Evolutionary conservation across 805 yeast genomes (phyloP).

Genomic region (Debaryomyces prosopidis): DNA sequence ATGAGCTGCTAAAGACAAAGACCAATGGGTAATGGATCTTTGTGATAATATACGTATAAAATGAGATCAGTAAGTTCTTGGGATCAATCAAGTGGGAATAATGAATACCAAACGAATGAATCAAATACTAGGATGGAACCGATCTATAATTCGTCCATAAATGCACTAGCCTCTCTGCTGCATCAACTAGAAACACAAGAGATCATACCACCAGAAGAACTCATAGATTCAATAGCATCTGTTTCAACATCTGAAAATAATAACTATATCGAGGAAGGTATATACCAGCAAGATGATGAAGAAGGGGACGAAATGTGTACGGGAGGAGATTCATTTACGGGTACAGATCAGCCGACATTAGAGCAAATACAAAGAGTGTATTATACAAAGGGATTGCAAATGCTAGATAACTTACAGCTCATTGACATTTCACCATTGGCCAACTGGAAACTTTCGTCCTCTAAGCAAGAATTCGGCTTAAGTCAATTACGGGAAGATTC

Average conservation of each 20-base stretch:
- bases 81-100: background rate
- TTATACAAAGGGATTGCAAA: slow-evolving; percentile 49
- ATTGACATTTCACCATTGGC: slow-evolving; percentile 81
- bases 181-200: slow-evolving; percentile 29
- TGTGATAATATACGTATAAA: no score
- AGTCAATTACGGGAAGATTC: slow-evolving; percentile 71
- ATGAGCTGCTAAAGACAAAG: no score
- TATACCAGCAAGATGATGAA: slow-evolving; percentile 11
- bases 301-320: slow-evolving; percentile 13
- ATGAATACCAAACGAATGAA: background rate
- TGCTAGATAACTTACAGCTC: slow-evolving; percentile 57
- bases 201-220: slow-evolving; percentile 28
- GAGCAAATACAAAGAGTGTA: slow-evolving; percentile 43
- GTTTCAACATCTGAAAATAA: slow-evolving; percentile 10
- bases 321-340: slow-evolving; percentile 10
- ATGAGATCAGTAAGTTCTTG: slow-evolving; percentile 1
- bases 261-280: slow-evolving; percentile 7
- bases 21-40: no score
- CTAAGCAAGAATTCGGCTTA: slow-evolving; percentile 71
- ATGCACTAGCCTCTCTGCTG: slow-evolving; percentile 13
- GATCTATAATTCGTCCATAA: slow-evolving; percentile 4
- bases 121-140: slow-evolving; percentile 4
- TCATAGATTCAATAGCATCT: slow-evolving; percentile 28
- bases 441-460: slow-evolving; percentile 79
- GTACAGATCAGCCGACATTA: slow-evolving; percentile 33